phyloP scores from a whole-genome alignment of 2,329 filamentous ascomycete genomes.

The Apiospora kogelbergensis region DNA sequence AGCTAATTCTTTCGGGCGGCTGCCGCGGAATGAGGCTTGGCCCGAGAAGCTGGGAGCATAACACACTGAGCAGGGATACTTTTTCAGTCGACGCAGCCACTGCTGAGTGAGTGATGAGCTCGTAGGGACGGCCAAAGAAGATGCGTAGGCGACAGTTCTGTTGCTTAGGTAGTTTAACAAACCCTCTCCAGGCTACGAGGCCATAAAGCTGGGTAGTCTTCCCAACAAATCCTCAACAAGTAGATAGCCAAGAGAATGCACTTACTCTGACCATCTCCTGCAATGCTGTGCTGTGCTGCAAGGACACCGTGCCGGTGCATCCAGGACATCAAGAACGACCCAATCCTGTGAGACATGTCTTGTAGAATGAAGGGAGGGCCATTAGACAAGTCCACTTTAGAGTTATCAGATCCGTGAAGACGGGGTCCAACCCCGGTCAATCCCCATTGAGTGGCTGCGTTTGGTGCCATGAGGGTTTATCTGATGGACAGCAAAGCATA shows the following conservation, averaged over 20 bases:
- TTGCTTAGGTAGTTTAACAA: neutral
- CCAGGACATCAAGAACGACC: neutral
- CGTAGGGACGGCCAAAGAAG: neutral
- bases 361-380: neutral
- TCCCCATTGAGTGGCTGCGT: neutral
- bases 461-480: neutral
- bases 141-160: neutral
- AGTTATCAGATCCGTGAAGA: slow-evolving; percentile 5
- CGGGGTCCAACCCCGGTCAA: neutral
- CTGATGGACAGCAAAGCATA: neutral
- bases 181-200: neutral
- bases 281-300: neutral
- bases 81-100: neutral
- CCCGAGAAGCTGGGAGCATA: neutral
- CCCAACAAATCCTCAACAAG: neutral
- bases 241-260: neutral
- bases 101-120: neutral
- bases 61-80: neutral
- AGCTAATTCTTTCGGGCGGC: neutral
- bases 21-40: neutral
- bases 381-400: neutral
- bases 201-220: neutral
- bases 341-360: neutral
- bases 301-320: neutral
- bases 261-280: neutral